These are phyloP conservation scores for Sclerotinia nivalis DNA, from an alignment of 2,329 filamentous ascomycete species.

Conservation along the genomic window DNA sequence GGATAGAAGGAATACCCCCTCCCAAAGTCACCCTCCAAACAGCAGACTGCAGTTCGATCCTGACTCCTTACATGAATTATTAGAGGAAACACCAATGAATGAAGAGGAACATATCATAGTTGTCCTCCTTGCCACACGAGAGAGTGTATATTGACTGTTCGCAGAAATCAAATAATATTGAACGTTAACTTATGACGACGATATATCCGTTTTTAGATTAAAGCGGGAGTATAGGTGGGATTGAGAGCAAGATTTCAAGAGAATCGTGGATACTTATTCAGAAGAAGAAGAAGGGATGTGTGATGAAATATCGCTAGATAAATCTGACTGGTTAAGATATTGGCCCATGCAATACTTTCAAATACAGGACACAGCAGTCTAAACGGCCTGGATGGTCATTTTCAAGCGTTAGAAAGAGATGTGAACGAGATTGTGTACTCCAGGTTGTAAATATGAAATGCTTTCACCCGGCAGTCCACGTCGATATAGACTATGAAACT, in stretches of 20 bases:
- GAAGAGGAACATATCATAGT: background rate
- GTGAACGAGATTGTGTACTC: no score
- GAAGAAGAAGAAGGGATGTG: background rate
- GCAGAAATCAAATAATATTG: background rate
- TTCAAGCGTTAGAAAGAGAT: no score
- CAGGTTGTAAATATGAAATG: no score
- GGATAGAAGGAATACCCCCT: background rate
- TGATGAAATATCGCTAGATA: background rate
- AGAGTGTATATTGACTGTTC: background rate
- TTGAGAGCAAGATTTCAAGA: background rate
- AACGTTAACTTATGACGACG: background rate
- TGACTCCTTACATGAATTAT: background rate
- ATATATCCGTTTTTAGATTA: background rate
- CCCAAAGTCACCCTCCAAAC: constrained; percentile 18
- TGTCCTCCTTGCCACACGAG: background rate
- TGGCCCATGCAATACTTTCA: no score
- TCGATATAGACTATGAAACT: no score
- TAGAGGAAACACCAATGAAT: background rate
- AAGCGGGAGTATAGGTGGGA: background rate
- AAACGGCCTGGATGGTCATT: no score
- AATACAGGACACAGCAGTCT: no score
- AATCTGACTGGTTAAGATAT: background rate
- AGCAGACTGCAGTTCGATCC: constrained; percentile 2
- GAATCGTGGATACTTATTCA: background rate
- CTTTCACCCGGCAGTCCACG: no score